phyloP scores from a whole-genome alignment of 352 stramenopile species.

The Vaucheria bursata region DNA sequence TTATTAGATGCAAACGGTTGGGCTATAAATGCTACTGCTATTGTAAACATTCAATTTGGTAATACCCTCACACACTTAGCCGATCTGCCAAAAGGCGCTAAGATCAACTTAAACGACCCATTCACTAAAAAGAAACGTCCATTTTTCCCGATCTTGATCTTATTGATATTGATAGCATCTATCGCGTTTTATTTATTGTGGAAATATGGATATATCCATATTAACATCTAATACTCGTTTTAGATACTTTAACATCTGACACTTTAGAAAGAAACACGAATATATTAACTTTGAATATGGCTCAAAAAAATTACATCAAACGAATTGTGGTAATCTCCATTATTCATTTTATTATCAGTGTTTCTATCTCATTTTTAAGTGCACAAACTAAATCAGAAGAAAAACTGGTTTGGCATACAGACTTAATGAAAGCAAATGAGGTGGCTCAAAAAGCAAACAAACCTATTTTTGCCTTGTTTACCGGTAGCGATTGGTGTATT shows the following conservation, averaged over 20 bases:
- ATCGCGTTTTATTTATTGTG: background rate
- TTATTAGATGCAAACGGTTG: constrained; percentile 1
- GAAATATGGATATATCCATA: constrained; percentile 3
- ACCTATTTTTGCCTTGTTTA: no score
- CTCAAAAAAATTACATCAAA: background rate
- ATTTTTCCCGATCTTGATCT: background rate
- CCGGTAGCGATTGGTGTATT: no score
- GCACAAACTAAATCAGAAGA: no score
- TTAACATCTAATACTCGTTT: constrained; percentile 6
- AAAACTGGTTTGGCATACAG: no score
- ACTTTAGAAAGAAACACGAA: background rate
- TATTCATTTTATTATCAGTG: no score
- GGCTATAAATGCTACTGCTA: background rate
- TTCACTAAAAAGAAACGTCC: constrained; percentile 3
- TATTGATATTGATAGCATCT: background rate
- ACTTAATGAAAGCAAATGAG: no score
- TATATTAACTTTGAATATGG: background rate
- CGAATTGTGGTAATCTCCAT: background rate
- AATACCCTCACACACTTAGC: background rate
- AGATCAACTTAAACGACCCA: background rate
- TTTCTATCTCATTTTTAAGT: no score
- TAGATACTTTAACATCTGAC: no score
- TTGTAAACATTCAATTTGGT: constrained; percentile 1
- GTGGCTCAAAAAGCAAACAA: no score
- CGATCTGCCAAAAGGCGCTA: background rate